Evolutionary conservation across 2,329 filamentous ascomycete genomes (phyloP).

Genomic region (Aspergillus vadensis): DNA sequence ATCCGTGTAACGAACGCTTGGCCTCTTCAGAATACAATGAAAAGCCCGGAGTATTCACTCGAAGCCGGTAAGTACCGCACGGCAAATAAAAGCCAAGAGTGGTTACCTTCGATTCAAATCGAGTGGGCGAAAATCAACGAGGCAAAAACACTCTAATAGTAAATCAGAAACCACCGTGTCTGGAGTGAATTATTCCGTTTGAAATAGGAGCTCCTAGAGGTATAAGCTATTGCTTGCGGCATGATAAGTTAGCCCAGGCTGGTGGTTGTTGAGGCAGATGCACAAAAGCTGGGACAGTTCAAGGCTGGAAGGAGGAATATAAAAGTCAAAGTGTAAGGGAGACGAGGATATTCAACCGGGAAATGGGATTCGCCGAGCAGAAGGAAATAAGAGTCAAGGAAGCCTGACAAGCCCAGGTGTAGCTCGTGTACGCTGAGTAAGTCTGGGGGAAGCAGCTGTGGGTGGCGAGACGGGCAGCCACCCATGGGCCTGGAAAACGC

Average conservation of each 20-base stretch:
- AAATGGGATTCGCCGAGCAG: background rate
- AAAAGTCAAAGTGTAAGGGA: background rate
- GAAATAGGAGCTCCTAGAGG: conserved; percentile 4
- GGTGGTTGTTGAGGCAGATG: background rate
- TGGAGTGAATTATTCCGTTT: background rate
- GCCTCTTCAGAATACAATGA: background rate
- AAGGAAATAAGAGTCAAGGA: background rate
- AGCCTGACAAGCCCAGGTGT: background rate
- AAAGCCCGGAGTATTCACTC: conserved; percentile 4
- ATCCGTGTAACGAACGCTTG: background rate
- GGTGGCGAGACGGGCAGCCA: conserved; percentile 6
- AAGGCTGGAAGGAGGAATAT: background rate
- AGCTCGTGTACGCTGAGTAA: conserved; percentile 5
- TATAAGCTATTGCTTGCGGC: conserved; percentile 13
- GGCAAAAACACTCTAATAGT: conserved; percentile 6
- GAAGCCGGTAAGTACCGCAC: background rate
- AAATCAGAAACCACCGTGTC: conserved; percentile 1
- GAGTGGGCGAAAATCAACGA: background rate
- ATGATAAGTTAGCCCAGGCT: conserved; percentile 13
- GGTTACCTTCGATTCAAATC: background rate
- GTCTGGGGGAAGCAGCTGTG: conserved; percentile 4
- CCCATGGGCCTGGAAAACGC: conserved; percentile 1
- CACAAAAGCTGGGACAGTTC: background rate
- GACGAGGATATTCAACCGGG: background rate
- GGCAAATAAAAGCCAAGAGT: background rate